Conservation (phyloP, 257 asterid species). For the Fraxinus cuspidata region DNA sequence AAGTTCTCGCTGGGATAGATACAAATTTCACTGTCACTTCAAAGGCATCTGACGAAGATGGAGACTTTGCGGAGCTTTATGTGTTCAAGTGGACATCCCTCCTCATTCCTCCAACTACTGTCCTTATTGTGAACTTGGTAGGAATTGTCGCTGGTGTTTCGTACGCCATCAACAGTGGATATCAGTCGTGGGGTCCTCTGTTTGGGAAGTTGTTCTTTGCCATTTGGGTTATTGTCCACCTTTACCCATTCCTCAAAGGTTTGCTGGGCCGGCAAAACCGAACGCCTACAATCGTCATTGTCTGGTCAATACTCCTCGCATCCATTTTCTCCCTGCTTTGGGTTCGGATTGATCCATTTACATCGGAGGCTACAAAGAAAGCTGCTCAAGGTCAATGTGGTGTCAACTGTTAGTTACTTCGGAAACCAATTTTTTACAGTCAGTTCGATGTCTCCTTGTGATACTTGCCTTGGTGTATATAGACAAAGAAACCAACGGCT, state of each 20-base stretch:
- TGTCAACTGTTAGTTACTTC: slow-evolving; percentile 51
- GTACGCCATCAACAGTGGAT: slow-evolving; percentile 79
- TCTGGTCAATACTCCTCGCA: slow-evolving; percentile 92
- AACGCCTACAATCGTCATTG: slow-evolving; percentile 91
- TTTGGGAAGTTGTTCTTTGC: slow-evolving; percentile 79
- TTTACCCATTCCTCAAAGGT: slow-evolving; percentile 93
- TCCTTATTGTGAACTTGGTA: slow-evolving; percentile 69
- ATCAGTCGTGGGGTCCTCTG: slow-evolving; percentile 91
- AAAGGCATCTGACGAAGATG: slow-evolving; percentile 79
- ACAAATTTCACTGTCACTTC: slow-evolving; percentile 89
- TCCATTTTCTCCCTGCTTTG: slow-evolving; percentile 89
- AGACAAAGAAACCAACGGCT: slow-evolving; percentile 22
- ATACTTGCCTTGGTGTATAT: slow-evolving; percentile 21
- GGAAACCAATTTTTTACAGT: neutral
- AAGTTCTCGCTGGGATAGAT: slow-evolving; percentile 89
- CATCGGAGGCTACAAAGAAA: slow-evolving; percentile 46
- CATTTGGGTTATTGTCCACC: slow-evolving; percentile 86
- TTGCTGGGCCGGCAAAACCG: slow-evolving; percentile 79
- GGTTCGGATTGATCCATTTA: slow-evolving; percentile 90
- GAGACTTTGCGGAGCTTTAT: slow-evolving; percentile 74
- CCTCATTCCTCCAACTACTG: slow-evolving; percentile 86
- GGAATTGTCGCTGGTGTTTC: slow-evolving; percentile 95
- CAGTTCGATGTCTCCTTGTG: neutral
- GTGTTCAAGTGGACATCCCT: slow-evolving; percentile 90
- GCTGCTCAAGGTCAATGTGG: slow-evolving; percentile 77